Evolutionary conservation across 139 green algal genomes (phyloP).

Genomic region (Volvox africanus): DNA sequence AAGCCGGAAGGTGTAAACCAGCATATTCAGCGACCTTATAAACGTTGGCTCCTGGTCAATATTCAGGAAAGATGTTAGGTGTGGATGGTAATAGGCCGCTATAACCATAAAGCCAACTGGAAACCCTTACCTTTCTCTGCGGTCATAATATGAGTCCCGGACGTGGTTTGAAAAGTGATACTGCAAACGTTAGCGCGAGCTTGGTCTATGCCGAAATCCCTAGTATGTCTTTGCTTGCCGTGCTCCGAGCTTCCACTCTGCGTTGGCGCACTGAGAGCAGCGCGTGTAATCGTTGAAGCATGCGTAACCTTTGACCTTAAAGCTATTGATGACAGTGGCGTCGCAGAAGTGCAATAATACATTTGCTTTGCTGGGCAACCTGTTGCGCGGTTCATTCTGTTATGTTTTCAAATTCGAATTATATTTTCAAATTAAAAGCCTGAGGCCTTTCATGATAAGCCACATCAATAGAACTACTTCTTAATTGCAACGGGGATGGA

Average conservation of each 20-base stretch:
- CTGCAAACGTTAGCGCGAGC: not conserved
- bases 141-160: not conserved
- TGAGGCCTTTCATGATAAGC: no score
- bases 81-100: not conserved
- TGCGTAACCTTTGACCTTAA: not conserved
- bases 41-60: conserved; percentile 6
- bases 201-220: not conserved
- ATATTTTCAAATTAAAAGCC: no score
- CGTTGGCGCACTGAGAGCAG: not conserved
- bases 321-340: not conserved
- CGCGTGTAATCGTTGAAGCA: not conserved
- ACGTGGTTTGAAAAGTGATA: not conserved
- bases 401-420: no score
- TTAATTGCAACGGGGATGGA: no score
- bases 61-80: not conserved
- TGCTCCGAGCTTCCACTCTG: not conserved
- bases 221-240: not conserved
- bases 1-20: not conserved
- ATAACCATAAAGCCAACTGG: not conserved
- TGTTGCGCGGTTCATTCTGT: not conserved
- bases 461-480: no score
- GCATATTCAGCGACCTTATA: not conserved
- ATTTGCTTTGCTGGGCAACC: not conserved
- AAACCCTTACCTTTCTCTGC: not conserved
- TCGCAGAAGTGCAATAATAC: not conserved